These are phyloP conservation scores for Lycium ferocissimum DNA, from an alignment of 257 asterid species.

Conservation along the genomic window DNA sequence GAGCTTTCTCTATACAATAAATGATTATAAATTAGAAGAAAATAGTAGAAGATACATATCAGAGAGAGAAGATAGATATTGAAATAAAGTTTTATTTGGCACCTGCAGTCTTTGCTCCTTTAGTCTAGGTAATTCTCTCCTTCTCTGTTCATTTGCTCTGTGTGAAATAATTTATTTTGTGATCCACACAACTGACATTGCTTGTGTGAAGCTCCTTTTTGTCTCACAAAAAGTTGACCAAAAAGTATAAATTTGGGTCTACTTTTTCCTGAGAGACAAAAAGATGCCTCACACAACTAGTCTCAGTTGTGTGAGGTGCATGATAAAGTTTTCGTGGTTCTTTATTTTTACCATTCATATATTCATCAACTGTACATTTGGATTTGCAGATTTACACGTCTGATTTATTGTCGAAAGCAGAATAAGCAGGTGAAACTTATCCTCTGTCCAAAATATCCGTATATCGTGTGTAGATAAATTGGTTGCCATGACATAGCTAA, in stretches of 20 bases:
- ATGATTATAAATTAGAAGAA: not conserved
- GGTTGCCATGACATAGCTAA: slow-evolving; percentile 16
- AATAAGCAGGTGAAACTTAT: slow-evolving; percentile 11
- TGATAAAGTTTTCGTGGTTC: not conserved
- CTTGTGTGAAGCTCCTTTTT: no score
- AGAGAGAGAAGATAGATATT: slow-evolving; percentile 26
- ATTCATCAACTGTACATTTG: slow-evolving; percentile 14
- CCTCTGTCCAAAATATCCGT: not conserved
- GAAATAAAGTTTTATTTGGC: slow-evolving; percentile 26
- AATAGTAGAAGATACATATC: slow-evolving; percentile 13
- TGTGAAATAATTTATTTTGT: no score
- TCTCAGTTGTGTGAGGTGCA: no score
- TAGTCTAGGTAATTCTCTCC: slow-evolving; percentile 21
- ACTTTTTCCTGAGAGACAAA: no score
- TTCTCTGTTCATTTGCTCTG: not conserved
- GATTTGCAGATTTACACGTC: slow-evolving; percentile 31
- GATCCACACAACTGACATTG: no score
- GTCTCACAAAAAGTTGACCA: no score
- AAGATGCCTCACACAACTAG: no score
- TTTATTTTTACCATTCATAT: not conserved
- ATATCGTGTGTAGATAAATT: slow-evolving; percentile 20
- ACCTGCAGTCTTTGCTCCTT: not conserved
- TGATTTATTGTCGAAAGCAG: slow-evolving; percentile 29
- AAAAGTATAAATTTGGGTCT: no score
- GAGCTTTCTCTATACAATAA: slow-evolving; percentile 68